Evolutionary conservation across 257 asterid genomes (phyloP), one percentile per base, ranked within the genome.

Genomic region (Voacanga thouarsii): DNA sequence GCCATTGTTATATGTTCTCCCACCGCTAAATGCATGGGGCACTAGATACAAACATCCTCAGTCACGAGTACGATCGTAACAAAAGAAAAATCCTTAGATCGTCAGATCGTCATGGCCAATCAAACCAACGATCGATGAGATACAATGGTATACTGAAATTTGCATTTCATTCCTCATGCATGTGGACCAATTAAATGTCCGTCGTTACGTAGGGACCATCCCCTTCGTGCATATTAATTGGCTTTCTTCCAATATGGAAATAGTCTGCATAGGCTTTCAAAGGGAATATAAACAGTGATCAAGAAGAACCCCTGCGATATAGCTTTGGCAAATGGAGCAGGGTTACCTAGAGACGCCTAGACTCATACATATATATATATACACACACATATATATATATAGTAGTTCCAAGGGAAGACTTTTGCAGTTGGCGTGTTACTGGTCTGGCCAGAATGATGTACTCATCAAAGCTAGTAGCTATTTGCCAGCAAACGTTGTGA

Each of bases 161-260:
- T 49, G 37, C 64, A 57, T 37, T 61, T 72, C 72, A 44, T 79
- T 30, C 37, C 65, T 39, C 37, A 4, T 74, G 76, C 83, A 80
- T 80, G 83, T 74, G 83, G 79, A 68, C 44, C 64, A 37, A 80
- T 74, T 74, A 41, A 80, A 66, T 75, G 71, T 64, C 72, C 28
- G 30, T 66, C 72, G 43, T 74, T 43, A 21, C 15, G 51, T 53
- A 19, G 79, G 71, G 83, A 55, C 83, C 75, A 44, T 21, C 43
- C 61, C n/a, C 43, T 80, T 49, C 76, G 63, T 60, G 72, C 72
- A 55, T 78, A 43, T 57, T 66, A 30, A 66, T 66, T 61, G 3
- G 70, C 57, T 16, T 60, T 61, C 30, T 78, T 72, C 73, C 77
- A 71, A 59, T 50, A 26, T 7, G 53, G 65, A 33, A 66, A 59